Conservation (phyloP, 2,329 filamentous ascomycete species). For the Teratosphaeria nubilosa region DNA sequence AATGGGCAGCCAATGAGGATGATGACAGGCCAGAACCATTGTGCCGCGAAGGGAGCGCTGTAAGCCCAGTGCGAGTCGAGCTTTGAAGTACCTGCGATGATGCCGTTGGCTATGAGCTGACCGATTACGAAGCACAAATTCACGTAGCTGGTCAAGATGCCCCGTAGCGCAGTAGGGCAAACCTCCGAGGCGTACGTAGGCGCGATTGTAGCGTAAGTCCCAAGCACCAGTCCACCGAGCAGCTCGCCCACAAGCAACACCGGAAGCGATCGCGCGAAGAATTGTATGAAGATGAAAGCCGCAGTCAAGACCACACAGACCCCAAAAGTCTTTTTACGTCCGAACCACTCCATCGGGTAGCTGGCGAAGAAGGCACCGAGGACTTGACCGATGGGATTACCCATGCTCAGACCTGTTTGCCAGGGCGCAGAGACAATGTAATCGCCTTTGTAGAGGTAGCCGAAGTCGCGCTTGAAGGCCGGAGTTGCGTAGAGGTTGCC, state of each 20-base stretch:
- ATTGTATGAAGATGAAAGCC: slow-evolving; percentile 51
- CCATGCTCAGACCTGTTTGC: slow-evolving; percentile 36
- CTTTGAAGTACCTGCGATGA: slow-evolving; percentile 26
- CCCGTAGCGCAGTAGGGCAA: slow-evolving; percentile 48
- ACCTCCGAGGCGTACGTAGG: slow-evolving; percentile 60
- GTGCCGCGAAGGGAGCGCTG: slow-evolving; percentile 35
- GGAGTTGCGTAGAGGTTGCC: slow-evolving; percentile 52
- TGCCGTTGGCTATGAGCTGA: slow-evolving; percentile 43
- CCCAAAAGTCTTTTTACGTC: slow-evolving; percentile 23
- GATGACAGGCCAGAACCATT: slow-evolving; percentile 33
- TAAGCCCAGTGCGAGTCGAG: slow-evolving; percentile 32
- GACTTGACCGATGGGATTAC: slow-evolving; percentile 48
- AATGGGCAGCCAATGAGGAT: slow-evolving; percentile 29
- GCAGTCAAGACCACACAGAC: slow-evolving; percentile 30
- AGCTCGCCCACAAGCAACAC: slow-evolving; percentile 53
- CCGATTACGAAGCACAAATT: slow-evolving; percentile 55
- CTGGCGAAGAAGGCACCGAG: slow-evolving; percentile 30
- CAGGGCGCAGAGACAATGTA: slow-evolving; percentile 30
- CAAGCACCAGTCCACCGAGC: slow-evolving; percentile 51
- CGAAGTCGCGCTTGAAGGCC: slow-evolving; percentile 48
- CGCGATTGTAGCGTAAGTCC: slow-evolving; percentile 47
- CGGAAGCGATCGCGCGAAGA: slow-evolving; percentile 48
- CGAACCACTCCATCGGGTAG: slow-evolving; percentile 26
- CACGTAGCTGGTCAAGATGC: slow-evolving; percentile 49
- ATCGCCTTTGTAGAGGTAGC: slow-evolving; percentile 36